Conservation (phyloP, 2,329 filamentous ascomycete genomes). For the Remersonia thermophila region DNA sequence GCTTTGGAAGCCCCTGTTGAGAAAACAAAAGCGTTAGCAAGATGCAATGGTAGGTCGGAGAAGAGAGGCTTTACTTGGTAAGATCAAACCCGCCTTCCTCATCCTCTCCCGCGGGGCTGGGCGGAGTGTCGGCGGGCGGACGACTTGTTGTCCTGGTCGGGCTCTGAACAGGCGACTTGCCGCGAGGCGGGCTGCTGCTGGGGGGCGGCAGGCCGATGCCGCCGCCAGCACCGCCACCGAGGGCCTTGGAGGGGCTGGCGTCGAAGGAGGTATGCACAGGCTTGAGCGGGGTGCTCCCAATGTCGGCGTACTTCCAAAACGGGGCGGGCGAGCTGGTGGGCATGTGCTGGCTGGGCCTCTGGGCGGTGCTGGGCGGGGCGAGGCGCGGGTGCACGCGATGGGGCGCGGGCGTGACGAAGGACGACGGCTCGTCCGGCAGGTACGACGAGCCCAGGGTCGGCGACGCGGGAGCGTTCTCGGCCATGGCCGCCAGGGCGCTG, state of each 20-base stretch:
- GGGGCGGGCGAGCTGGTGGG: conserved; percentile 74
- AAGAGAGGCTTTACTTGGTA: conserved; percentile 40
- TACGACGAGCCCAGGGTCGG: conserved; percentile 51
- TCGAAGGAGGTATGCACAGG: conserved; percentile 34
- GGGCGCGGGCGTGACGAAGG: conserved; percentile 61
- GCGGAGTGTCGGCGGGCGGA: conserved; percentile 16
- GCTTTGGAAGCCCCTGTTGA: conserved; percentile 50
- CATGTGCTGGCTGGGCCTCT: conserved; percentile 74
- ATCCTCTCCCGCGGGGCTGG: conserved; percentile 23
- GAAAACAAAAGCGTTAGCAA: conserved; percentile 18
- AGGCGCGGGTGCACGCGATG: conserved; percentile 61
- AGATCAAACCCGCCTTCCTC: conserved; percentile 47
- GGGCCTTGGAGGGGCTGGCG: conserved; percentile 44
- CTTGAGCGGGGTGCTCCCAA: conserved; percentile 58
- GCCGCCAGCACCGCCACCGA: conserved; percentile 13
- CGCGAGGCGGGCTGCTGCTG: conserved; percentile 47
- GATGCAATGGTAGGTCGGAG: not conserved
- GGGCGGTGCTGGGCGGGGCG: conserved; percentile 67
- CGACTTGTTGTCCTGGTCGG: conserved; percentile 28
- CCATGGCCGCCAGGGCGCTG: conserved; percentile 31
- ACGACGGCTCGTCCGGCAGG: conserved; percentile 45
- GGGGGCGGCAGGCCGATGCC: conserved; percentile 23
- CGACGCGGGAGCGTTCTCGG: conserved; percentile 43
- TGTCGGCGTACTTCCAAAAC: conserved; percentile 78
- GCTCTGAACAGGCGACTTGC: conserved; percentile 40